These are phyloP conservation scores for Globisporangium cederbergense DNA, from an alignment of 352 stramenopile genomes.

Conservation along the genomic window DNA sequence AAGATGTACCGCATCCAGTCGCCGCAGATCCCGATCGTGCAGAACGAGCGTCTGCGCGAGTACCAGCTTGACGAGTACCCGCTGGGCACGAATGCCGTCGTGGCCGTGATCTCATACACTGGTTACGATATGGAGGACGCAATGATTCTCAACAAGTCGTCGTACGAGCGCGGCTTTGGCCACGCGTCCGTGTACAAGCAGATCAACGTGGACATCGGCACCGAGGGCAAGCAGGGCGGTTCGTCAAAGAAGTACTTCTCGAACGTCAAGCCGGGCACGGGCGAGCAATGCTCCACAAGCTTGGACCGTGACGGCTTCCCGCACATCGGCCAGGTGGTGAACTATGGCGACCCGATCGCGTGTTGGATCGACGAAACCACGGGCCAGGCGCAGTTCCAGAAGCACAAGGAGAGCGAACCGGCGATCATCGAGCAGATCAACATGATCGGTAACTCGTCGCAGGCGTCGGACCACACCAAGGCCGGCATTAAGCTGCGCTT, in stretches of 20 bases:
- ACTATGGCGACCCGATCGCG: conserved; percentile 95
- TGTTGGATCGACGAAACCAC: conserved; percentile 96
- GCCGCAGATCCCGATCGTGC: conserved; percentile 97
- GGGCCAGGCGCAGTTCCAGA: conserved; percentile 86
- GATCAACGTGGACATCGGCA: conserved; percentile 90
- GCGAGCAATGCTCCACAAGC: conserved; percentile 63
- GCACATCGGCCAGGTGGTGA: conserved; percentile 92
- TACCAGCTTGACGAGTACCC: conserved; percentile 99
- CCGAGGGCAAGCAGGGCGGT: conserved; percentile 60
- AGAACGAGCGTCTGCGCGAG: conserved; percentile 94
- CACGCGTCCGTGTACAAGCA: conserved; percentile 99
- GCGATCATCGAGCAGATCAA: conserved; percentile 97
- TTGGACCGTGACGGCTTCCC: conserved; percentile 97
- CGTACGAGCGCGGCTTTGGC: conserved; percentile 97
- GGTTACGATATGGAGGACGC: conserved; percentile 97
- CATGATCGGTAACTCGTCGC: conserved; percentile 68
- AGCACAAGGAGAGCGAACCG: conserved; percentile 98
- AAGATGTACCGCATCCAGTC: conserved; percentile 99
- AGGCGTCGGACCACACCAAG: conserved; percentile 81
- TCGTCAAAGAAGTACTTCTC: conserved; percentile 89
- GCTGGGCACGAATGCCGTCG: conserved; percentile 98
- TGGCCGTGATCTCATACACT: conserved; percentile 99
- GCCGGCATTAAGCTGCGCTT: conserved; percentile 97
- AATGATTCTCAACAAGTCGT: conserved; percentile 99
- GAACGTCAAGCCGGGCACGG: conserved; percentile 83